Percentiles rank a stretch among this genome's conserved stretches.
These are phyloP conservation scores for Saccharomycopsis fermentans DNA, from an alignment of 805 yeast genomes.

Conservation along the genomic window DNA sequence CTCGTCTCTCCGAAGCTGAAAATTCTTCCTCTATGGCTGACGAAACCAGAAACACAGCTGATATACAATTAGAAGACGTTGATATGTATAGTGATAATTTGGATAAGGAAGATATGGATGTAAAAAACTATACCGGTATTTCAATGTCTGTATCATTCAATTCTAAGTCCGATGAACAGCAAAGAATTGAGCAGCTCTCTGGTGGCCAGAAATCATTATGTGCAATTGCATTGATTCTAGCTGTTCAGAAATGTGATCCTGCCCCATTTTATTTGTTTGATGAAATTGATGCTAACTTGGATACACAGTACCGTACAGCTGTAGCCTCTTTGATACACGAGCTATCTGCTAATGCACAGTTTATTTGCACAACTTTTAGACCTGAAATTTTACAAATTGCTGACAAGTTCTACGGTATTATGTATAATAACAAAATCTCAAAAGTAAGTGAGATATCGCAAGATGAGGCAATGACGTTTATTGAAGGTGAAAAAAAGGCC, in stretches of 20 bases:
- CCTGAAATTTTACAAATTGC: conserved; percentile 87
- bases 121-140: conserved; percentile 67
- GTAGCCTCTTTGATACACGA: conserved; percentile 69
- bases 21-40: conserved; percentile 8
- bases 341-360: conserved; percentile 67
- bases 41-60: conserved; percentile 1
- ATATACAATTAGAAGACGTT: conserved; percentile 18
- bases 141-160: conserved; percentile 85
- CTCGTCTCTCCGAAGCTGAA: conserved; percentile 18
- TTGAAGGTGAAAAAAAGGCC: conserved; percentile 48
- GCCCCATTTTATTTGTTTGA: conserved; percentile 95
- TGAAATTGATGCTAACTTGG: conserved; percentile 93
- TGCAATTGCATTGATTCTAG: conserved; percentile 86
- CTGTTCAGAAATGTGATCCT: conserved; percentile 91
- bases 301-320: conserved; percentile 80
- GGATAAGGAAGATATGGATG: conserved; percentile 22
- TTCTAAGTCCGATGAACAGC: conserved; percentile 75
- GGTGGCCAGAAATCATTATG: conserved; percentile 98
- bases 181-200: conserved; percentile 78
- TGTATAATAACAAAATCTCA: conserved; percentile 73
- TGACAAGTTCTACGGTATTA: conserved; percentile 79
- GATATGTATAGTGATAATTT: conserved; percentile 21
- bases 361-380: conserved; percentile 92
- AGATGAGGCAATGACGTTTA: conserved; percentile 72
- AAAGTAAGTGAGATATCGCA: conserved; percentile 59